Percentiles rank a stretch among this genome's conserved stretches.
These are phyloP conservation scores for Aeschynomene evenia DNA, from an alignment of 306 rosid species.

Conservation along the genomic window DNA sequence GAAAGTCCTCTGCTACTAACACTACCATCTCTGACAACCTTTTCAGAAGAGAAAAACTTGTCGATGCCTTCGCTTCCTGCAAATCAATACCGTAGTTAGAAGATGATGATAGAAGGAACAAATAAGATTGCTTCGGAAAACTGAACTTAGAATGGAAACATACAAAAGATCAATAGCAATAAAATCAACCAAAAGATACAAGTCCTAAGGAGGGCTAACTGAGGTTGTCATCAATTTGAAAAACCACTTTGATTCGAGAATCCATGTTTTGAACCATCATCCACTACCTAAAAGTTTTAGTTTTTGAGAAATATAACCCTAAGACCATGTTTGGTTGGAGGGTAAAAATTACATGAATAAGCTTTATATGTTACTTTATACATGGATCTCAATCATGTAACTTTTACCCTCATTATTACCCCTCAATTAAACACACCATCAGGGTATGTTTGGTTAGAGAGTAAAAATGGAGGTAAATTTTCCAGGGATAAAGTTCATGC, in stretches of 20 bases:
- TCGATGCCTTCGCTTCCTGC: slow-evolving; percentile 93
- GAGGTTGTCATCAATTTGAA: neutral
- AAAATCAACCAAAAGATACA: neutral
- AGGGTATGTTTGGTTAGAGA: too few relatives aligned
- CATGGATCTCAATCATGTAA: too few relatives aligned
- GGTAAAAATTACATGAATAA: too few relatives aligned
- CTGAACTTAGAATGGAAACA: neutral
- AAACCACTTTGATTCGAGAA: slow-evolving; percentile 1
- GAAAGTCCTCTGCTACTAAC: slow-evolving; percentile 47
- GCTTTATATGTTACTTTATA: too few relatives aligned
- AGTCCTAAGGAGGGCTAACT: neutral
- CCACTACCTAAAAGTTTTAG: neutral
- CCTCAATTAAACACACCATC: too few relatives aligned
- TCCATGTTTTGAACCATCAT: slow-evolving; percentile 1
- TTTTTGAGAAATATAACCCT: neutral
- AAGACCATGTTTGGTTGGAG: too few relatives aligned
- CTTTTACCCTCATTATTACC: too few relatives aligned
- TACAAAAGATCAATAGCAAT: neutral
- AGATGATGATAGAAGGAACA: neutral
- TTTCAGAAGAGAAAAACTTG: slow-evolving; percentile 68
- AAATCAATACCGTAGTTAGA: slow-evolving; percentile 25
- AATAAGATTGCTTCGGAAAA: neutral
- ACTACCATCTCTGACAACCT: slow-evolving; percentile 54
- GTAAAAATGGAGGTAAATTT: too few relatives aligned
- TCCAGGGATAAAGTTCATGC: too few relatives aligned